Evolutionary conservation across 768 basidiomycete species (phyloP), one percentile per base, ranked within the genome.

Genomic region (Ephemerocybe angulata): DNA sequence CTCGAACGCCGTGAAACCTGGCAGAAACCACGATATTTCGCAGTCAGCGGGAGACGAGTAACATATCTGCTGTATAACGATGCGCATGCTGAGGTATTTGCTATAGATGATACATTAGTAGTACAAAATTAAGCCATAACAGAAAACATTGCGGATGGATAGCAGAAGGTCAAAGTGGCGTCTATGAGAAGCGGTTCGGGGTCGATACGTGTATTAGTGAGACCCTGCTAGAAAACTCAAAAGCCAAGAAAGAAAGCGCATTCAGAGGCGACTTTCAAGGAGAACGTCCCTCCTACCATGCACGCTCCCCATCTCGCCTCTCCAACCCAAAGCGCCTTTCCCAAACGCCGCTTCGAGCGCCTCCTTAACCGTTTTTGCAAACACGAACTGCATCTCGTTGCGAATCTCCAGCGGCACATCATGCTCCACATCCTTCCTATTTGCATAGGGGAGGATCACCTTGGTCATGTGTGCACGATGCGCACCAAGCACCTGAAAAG

Each of bases 271-370:
- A 59, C 80, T 81, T 67, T 85, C 81, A 28, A 85, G 56, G 31
- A 83, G 58, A 27, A 81, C 29, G 31, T 30, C 21, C 19, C 54
- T 29, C n/a, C n/a, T n/a, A 43, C 40, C 47, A 7, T 29, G 3
- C 3, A 40, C 43, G 42, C 30, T 35, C 35, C 53, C 29, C 5
- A 76, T 67, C 21, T 76, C 75, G 57, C 77, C 75, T 53, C 84
- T 76, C 89, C 89, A 90, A 19, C 75, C 79, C 35, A 90, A 72
- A 28, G 76, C 76, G 21, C 82, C 82, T 63, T 82, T 78, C 15
- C 90, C 90, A 63, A 94, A 93, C 11, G 90, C 91, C 1, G 86
- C 90, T 49, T 90, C 87, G 30, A 95, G 72, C 1, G 85, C 90
- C 66, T 95, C 91, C 24, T 83, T 76, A 37, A 96, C 80, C 8